These are phyloP conservation scores for Peribolospora kevripleyi DNA, from an alignment of 768 basidiomycete genomes.

Conservation along the genomic window DNA sequence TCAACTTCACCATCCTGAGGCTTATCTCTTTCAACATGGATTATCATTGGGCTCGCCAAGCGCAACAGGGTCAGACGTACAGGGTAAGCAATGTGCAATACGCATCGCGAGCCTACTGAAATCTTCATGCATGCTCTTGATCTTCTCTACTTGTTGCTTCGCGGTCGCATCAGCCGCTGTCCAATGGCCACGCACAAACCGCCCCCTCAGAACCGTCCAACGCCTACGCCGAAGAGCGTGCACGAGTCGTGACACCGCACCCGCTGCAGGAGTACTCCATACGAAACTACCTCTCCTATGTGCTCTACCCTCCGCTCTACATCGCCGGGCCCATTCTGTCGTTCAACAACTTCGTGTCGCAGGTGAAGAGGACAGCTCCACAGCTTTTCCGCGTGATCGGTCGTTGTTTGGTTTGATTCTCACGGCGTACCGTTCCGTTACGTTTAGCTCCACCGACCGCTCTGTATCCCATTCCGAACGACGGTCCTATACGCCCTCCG, in stretches of 20 bases:
- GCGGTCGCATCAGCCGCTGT: too few species aligned
- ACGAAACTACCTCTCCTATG: constrained; percentile 52
- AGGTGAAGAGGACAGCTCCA: constrained; percentile 29
- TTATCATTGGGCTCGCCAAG: constrained; percentile 45
- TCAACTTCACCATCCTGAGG: constrained; percentile 89
- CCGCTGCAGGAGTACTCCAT: constrained; percentile 37
- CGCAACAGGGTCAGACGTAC: constrained; percentile 11
- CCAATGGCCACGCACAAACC: too few species aligned
- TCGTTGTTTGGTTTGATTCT: neutral
- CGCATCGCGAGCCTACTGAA: neutral
- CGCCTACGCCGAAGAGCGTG: constrained; percentile 26
- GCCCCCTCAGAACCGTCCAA: neutral
- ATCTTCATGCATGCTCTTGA: too few species aligned
- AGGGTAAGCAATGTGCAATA: constrained; percentile 15
- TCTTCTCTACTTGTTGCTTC: too few species aligned
- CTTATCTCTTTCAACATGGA: constrained; percentile 85
- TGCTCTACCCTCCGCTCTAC: constrained; percentile 79
- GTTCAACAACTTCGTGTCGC: constrained; percentile 86
- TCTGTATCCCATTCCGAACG: constrained; percentile 22
- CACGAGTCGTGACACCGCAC: constrained; percentile 36
- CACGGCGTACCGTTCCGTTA: neutral
- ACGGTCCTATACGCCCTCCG: constrained; percentile 37
- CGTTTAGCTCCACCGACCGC: constrained; percentile 19
- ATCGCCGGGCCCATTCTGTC: constrained; percentile 90
- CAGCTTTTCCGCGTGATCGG: neutral